Conservation (phyloP, 2,329 filamentous ascomycete species). For the Amphichorda felina region DNA sequence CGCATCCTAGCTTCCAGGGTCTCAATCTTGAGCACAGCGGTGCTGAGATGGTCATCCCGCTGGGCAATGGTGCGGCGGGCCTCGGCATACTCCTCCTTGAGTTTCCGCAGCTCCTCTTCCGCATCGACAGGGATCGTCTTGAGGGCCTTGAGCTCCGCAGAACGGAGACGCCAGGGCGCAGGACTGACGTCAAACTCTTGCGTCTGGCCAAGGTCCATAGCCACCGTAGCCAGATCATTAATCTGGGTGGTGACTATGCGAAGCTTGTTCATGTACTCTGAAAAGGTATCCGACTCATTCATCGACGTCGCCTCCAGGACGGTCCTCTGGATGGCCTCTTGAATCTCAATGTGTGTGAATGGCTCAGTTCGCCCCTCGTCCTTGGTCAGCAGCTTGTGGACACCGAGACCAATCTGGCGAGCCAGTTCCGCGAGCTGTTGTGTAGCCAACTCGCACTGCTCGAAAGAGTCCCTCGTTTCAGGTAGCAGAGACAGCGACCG, state of each 20-base stretch:
- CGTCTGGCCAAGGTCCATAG: conserved; percentile 58
- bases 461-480: conserved; percentile 57
- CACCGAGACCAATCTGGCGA: conserved; percentile 52
- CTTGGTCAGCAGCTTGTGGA: conserved; percentile 51
- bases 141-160: conserved; percentile 69
- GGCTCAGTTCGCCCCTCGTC: conserved; percentile 62
- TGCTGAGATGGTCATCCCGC: conserved; percentile 74
- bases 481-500: conserved; percentile 62
- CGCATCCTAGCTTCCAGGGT: conserved; percentile 80
- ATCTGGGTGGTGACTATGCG: conserved; percentile 52
- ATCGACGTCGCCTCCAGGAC: conserved; percentile 33
- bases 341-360: conserved; percentile 54
- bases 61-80: conserved; percentile 59
- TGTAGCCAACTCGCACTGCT: conserved; percentile 53
- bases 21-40: conserved; percentile 84
- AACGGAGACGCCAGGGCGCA: conserved; percentile 74
- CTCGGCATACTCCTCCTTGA: conserved; percentile 72
- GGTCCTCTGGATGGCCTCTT: conserved; percentile 47
- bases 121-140: conserved; percentile 72
- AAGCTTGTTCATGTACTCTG: conserved; percentile 55
- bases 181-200: conserved; percentile 67
- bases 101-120: conserved; percentile 70
- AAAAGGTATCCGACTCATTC: conserved; percentile 57
- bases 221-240: conserved; percentile 58
- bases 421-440: conserved; percentile 55